Evolutionary conservation across 352 stramenopile species (phyloP).

Genomic region (Phytophthora agathidicida): DNA sequence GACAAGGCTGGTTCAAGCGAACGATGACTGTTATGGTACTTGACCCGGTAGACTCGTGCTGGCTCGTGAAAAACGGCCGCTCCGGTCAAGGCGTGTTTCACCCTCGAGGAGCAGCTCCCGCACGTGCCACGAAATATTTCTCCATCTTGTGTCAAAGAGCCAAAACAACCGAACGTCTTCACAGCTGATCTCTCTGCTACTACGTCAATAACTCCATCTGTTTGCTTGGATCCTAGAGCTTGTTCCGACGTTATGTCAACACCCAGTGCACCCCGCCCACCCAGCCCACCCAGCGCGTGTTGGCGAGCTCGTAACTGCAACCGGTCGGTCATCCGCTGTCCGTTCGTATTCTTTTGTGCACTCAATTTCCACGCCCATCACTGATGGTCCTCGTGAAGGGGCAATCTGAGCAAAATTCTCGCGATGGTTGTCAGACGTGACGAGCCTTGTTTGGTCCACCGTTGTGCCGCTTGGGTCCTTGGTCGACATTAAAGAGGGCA

Average conservation of each 20-base stretch:
- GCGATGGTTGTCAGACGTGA: conserved; percentile 12
- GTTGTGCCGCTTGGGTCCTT: background rate
- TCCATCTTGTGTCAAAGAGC: background rate
- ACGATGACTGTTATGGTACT: too few relatives aligned
- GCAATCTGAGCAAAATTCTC: too few relatives aligned
- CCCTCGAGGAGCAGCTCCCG: background rate
- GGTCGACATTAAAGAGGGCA: background rate
- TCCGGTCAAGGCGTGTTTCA: background rate
- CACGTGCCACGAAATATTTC: background rate
- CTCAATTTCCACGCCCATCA: too few relatives aligned
- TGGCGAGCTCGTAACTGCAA: background rate
- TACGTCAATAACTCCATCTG: conserved; percentile 28
- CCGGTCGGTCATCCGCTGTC: background rate
- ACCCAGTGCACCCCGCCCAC: too few relatives aligned
- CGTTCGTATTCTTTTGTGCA: conserved; percentile 11
- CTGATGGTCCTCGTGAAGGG: background rate
- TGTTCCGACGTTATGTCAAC: background rate
- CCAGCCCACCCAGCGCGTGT: background rate
- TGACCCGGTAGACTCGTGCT: background rate
- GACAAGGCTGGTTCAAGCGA: too few relatives aligned
- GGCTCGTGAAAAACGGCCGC: background rate
- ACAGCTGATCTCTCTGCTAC: conserved; percentile 17
- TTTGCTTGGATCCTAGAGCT: conserved; percentile 4
- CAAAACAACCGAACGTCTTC: background rate
- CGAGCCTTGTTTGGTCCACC: conserved; percentile 4